phyloP scores from a whole-genome alignment of 805 yeast genomes.

The Tetrapisispora namnaoensis region DNA sequence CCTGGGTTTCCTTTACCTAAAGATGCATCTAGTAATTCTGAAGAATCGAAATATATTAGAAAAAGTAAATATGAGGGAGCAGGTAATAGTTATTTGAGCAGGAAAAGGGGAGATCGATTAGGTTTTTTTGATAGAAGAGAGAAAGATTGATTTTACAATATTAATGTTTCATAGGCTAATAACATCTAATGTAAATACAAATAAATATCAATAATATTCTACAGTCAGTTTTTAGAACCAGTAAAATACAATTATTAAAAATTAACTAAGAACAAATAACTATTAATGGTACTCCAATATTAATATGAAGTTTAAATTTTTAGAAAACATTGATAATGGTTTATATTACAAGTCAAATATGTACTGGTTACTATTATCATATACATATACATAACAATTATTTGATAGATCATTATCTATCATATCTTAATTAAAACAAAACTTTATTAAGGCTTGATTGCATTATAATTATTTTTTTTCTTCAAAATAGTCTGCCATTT shows the following conservation, averaged over 20 bases:
- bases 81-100: slow-evolving; percentile 48
- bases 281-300: too few relatives aligned
- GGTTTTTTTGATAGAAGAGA: slow-evolving; percentile 23
- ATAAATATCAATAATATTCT: too few relatives aligned
- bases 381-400: background rate
- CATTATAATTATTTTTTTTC: slow-evolving; percentile 19
- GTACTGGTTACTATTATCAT: background rate
- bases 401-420: background rate
- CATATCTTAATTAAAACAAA: background rate
- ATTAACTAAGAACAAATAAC: too few relatives aligned
- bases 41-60: slow-evolving; percentile 29
- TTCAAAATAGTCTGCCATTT: slow-evolving; percentile 92
- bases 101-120: slow-evolving; percentile 46
- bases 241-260: too few relatives aligned
- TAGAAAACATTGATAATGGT: background rate
- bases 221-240: too few relatives aligned
- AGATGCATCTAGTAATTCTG: background rate
- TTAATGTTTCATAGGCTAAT: background rate
- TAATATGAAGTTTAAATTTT: too few relatives aligned
- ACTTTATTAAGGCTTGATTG: background rate
- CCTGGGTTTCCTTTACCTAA: slow-evolving; percentile 47
- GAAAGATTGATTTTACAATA: slow-evolving; percentile 1
- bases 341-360: slow-evolving; percentile 1
- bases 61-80: slow-evolving; percentile 62
- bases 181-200: background rate